phyloP scores from a whole-genome alignment of 768 basidiomycete species.

The Boletus subcaerulescens region DNA sequence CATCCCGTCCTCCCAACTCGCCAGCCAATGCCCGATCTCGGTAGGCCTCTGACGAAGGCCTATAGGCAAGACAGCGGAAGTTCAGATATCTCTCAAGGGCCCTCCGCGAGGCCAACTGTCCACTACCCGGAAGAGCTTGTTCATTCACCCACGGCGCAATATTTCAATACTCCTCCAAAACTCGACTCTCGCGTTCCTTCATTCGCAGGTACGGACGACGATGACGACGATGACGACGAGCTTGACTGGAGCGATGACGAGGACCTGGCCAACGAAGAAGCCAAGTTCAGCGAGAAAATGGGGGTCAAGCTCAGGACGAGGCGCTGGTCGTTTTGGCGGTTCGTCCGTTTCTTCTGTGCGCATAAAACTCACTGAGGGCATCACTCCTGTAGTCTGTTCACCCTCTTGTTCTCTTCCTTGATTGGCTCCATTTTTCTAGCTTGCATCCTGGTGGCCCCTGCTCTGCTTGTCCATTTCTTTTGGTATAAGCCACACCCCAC shows the following conservation, averaged over 20 bases:
- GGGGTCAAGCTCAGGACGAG: constrained; percentile 43
- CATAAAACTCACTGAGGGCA: neutral
- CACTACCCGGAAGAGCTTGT: constrained; percentile 51
- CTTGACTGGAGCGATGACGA: constrained; percentile 82
- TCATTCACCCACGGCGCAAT: constrained; percentile 20
- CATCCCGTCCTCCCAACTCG: constrained; percentile 17
- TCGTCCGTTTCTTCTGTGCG: constrained; percentile 17
- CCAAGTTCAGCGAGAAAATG: constrained; percentile 61
- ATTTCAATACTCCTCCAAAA: constrained; percentile 29
- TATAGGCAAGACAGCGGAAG: constrained; percentile 12
- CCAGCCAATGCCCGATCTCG: constrained; percentile 19
- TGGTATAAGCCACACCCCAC: constrained; percentile 65
- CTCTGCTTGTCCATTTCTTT: constrained; percentile 62
- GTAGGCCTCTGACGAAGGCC: constrained; percentile 1
- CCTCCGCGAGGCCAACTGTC: constrained; percentile 39
- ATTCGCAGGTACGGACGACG: constrained; percentile 53
- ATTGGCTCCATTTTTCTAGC: constrained; percentile 70
- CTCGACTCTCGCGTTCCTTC: constrained; percentile 42
- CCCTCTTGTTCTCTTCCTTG: constrained; percentile 66
- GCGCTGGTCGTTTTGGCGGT: constrained; percentile 58
- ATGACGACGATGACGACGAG: constrained; percentile 52
- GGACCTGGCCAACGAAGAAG: constrained; percentile 68
- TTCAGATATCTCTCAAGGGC: constrained; percentile 13
- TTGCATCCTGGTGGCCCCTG: constrained; percentile 56
- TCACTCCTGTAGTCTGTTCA: constrained; percentile 45